Conservation (phyloP, 805 yeast species). For the Ogataea chonburiensis region DNA sequence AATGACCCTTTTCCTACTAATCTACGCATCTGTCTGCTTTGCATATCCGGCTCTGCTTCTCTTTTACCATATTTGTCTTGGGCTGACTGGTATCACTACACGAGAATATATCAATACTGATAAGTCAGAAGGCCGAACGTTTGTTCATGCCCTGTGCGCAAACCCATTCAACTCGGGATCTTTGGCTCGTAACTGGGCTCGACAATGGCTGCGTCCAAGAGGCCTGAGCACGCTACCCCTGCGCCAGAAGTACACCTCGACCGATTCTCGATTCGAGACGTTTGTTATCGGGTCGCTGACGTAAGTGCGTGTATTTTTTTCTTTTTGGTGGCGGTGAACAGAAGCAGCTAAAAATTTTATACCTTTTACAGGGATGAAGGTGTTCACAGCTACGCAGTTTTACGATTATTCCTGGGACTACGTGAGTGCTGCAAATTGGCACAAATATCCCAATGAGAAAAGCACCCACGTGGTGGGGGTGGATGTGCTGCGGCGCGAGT, state of each 20-base stretch:
- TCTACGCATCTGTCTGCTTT: slow-evolving; percentile 46
- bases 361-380: slow-evolving; percentile 54
- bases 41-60: slow-evolving; percentile 57
- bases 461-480: slow-evolving; percentile 93
- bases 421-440: slow-evolving; percentile 96
- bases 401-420: slow-evolving; percentile 91
- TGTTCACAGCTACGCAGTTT: slow-evolving; percentile 66
- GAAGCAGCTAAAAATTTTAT: slow-evolving; percentile 8
- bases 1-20: slow-evolving; percentile 49
- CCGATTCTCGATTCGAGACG: slow-evolving; percentile 40
- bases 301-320: slow-evolving; percentile 5
- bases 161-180: slow-evolving; percentile 40
- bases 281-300: slow-evolving; percentile 15
- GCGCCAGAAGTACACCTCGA: slow-evolving; percentile 31
- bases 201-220: slow-evolving; percentile 39
- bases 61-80: slow-evolving; percentile 52
- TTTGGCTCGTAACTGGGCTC: slow-evolving; percentile 31
- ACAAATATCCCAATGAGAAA: slow-evolving; percentile 91
- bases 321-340: slow-evolving; percentile 2
- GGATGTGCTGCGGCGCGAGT: slow-evolving; percentile 76
- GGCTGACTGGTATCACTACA: slow-evolving; percentile 62
- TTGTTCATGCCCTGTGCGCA: slow-evolving; percentile 32
- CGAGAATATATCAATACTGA: slow-evolving; percentile 63
- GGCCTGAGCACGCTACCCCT: slow-evolving; percentile 36
- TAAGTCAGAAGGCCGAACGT: slow-evolving; percentile 24